Evolutionary conservation across 805 yeast species (phyloP), one percentile per base, ranked within the genome.

Genomic region (Candida piceae): DNA sequence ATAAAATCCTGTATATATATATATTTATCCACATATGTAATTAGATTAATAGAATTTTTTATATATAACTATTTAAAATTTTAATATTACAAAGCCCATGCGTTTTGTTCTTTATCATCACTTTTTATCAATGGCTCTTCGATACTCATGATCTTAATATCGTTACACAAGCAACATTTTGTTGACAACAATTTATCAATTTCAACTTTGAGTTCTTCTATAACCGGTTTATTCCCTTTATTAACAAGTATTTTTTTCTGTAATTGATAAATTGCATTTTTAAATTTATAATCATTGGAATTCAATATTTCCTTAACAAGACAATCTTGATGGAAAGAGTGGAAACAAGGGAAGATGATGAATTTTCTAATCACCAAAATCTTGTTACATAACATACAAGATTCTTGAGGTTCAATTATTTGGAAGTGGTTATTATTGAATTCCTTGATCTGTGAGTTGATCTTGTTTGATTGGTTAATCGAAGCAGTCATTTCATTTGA

Each of bases 271-370:
- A 84, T 73, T 22, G 74, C 66, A 52, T 75, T 78, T 54, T 80
- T 80, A 35, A 80, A 69, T 27, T 76, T 69, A 54, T 80, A 80
- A 46, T 86, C 87, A 30, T 78, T 78, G 21, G 82, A 78, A 24
- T 67, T 66, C 35, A 81, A 53, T 23, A 83, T 74, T 26, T 64
- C 64, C 39, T 74, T 72, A 6, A 83, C 74, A n/a, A 87, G 58
- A 63, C 98, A 93, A 55, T 88, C 96, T 35, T 79, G 80, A 55
- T 93, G 97, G 62, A 85, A 84, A 5, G 85, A 76, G 57, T 93
- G 98, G 39, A 75, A 82, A 55, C 98, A 93, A 0, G 96, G 96
- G 53, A 86, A 93, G 5, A 80, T 76, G 36, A 80, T 71, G 48
- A 88, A 88, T 53, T 78, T 83, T 39, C 87, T 73, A 4, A 80